Evolutionary conservation across 1,284 basidiomycete genomes (phyloP).

Genomic region (Pseudozyma thailandica): DNA sequence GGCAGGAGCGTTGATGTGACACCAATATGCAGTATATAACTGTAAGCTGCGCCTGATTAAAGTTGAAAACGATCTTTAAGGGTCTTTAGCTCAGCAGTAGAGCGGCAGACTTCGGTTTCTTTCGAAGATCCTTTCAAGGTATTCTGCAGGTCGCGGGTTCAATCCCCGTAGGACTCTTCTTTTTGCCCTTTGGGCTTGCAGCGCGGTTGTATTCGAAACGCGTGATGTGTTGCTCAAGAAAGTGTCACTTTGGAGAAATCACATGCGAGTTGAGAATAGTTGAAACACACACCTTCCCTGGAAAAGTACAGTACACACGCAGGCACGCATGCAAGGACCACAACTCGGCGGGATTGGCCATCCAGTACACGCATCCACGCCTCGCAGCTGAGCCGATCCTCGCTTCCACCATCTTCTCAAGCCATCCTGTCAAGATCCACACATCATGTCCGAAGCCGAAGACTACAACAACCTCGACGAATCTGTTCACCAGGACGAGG

Average conservation of each 20-base stretch:
- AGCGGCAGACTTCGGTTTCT: constrained; percentile 52
- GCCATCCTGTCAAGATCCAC: background rate
- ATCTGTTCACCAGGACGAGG: constrained; percentile 7
- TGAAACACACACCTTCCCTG: constrained; percentile 20
- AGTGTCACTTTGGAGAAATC: constrained; percentile 42
- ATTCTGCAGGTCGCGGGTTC: constrained; percentile 57
- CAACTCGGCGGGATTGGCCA: background rate
- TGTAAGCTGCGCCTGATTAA: no score
- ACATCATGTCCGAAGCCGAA: constrained; percentile 26
- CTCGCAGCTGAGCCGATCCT: no score
- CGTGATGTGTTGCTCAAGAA: constrained; percentile 2
- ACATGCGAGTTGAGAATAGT: constrained; percentile 21
- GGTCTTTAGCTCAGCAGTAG: constrained; percentile 59
- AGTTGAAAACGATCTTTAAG: no score
- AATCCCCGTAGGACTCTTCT: constrained; percentile 56
- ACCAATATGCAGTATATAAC: no score
- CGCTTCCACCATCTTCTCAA: background rate
- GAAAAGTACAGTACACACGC: constrained; percentile 9
- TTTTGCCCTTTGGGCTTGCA: background rate
- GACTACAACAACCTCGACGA: constrained; percentile 10
- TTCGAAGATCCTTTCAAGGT: no score
- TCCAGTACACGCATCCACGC: no score
- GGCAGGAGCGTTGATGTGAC: no score
- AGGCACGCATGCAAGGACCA: background rate
- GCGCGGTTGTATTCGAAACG: background rate